Percentiles rank a stretch among this genome's conserved stretches.
These are phyloP conservation scores for Syzygium aqueum DNA, from an alignment of 345 rosid species.

Conservation along the genomic window DNA sequence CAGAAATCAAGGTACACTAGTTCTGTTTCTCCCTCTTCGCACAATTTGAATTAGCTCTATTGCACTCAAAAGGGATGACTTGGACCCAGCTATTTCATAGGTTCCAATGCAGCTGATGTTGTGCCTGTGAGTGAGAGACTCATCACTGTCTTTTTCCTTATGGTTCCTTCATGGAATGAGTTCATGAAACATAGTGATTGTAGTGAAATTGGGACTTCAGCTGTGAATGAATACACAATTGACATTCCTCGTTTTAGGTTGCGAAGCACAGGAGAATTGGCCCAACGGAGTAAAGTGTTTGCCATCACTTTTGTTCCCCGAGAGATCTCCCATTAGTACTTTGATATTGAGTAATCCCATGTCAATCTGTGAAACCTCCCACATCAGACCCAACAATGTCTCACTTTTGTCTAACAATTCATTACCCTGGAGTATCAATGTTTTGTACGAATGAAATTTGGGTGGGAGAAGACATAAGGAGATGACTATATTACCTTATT, in stretches of 20 bases:
- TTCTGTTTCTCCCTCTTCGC: neutral
- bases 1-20: slow-evolving; percentile 59
- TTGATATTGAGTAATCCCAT: neutral
- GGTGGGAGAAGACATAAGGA: neutral
- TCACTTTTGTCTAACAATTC: neutral
- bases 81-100: neutral
- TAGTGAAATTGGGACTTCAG: neutral
- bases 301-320: neutral
- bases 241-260: neutral
- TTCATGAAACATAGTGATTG: neutral
- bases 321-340: neutral
- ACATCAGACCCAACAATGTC: neutral
- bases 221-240: neutral
- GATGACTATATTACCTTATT: neutral
- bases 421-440: neutral
- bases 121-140: neutral
- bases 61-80: neutral
- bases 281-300: neutral
- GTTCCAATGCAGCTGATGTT: neutral
- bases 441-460: neutral
- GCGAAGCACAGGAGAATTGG: neutral
- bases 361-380: neutral
- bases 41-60: neutral
- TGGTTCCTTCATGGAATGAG: neutral
- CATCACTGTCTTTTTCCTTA: neutral